Evolutionary conservation across 1,139 yeast species (phyloP), one percentile per base, ranked within the genome.

Genomic region (Scheffersomyces stambukii): DNA sequence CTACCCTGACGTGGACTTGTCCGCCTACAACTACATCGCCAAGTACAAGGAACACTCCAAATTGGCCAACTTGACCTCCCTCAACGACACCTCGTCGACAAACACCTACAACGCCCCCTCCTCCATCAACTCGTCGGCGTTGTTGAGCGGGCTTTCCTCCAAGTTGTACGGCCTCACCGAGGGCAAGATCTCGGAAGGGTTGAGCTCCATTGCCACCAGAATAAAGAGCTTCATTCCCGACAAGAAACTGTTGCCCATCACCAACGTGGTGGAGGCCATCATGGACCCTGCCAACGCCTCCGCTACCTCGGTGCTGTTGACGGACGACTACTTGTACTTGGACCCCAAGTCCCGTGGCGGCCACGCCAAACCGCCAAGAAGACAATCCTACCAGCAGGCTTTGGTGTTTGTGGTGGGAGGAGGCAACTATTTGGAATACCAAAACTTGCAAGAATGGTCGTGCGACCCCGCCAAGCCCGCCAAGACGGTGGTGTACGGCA

Each of bases 331-430:
- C 53, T 61, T 91, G 35, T 89, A 81, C 52, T 82, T 85, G 49
- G 97, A 91, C 53, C 96, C 98, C 16, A 80, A 77, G 43, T 78
- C 85, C 4, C 74, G 97, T 42, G 97, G 97, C 4, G 81, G 95
- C 2, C 89, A 82, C 44, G 75, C 95, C 6, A 79, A 83, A 45
- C 93, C 89, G 23, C 96, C 97, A 20, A 82, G 80, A 52, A 77
- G 95, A 50, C 88, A 81, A 46, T 64, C 80, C 9, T 86, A 84
- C 52, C 77, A 75, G 38, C 93, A 86, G 42, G 77, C 95, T 3
- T 63, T 85, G 32, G 95, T 91, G 11, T 93, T 91, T 54, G 84
- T 88, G 28, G 89, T 93, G 35, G 99, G 98, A 13, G 98, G 98
- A 19, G 98, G 97, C 27, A 89, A 85, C 54, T 91, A 88, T 51